phyloP scores from a whole-genome alignment of 208 protist genomes.

The Leishmania braziliensis region DNA sequence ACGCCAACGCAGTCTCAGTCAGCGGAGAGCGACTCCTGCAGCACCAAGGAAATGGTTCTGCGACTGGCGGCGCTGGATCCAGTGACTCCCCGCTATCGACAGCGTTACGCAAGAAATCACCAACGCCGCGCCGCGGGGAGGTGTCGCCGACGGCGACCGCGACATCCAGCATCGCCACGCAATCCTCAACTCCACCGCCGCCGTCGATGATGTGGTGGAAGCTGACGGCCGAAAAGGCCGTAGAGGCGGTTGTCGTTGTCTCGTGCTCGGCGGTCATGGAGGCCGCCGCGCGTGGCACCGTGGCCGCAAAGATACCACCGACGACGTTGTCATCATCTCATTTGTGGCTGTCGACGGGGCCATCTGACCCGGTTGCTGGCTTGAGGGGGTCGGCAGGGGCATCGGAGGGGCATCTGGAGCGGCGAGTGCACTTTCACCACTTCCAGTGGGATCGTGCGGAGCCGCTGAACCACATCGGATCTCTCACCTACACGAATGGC shows the following conservation, averaged over 20 bases:
- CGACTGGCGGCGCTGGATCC: background rate
- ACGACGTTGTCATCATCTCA: background rate
- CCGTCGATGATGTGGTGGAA: slow-evolving; percentile 31
- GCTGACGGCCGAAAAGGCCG: slow-evolving; percentile 18
- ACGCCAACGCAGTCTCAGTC: slow-evolving; percentile 24
- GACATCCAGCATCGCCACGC: background rate
- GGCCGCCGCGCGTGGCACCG: background rate
- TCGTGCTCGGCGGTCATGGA: slow-evolving; percentile 23
- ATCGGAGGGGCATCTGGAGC: slow-evolving; percentile 13
- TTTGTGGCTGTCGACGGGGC: background rate
- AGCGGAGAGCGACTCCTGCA: slow-evolving; percentile 27
- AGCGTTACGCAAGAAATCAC: background rate
- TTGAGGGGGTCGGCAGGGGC: background rate
- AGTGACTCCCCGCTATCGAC: slow-evolving; percentile 4
- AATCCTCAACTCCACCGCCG: background rate
- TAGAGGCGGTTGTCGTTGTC: slow-evolving; percentile 28
- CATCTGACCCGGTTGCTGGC: background rate
- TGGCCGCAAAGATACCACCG: too few relatives aligned
- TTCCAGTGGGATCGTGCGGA: slow-evolving; percentile 74
- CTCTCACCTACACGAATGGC: slow-evolving; percentile 47
- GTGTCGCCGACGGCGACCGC: background rate
- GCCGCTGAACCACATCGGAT: slow-evolving; percentile 46
- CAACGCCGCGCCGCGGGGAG: slow-evolving; percentile 7
- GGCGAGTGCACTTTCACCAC: slow-evolving; percentile 48
- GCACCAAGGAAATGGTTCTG: slow-evolving; percentile 2